These are phyloP conservation scores for Phytophthora sp. DNA, from an alignment of 352 stramenopile genomes.

Conservation along the genomic window DNA sequence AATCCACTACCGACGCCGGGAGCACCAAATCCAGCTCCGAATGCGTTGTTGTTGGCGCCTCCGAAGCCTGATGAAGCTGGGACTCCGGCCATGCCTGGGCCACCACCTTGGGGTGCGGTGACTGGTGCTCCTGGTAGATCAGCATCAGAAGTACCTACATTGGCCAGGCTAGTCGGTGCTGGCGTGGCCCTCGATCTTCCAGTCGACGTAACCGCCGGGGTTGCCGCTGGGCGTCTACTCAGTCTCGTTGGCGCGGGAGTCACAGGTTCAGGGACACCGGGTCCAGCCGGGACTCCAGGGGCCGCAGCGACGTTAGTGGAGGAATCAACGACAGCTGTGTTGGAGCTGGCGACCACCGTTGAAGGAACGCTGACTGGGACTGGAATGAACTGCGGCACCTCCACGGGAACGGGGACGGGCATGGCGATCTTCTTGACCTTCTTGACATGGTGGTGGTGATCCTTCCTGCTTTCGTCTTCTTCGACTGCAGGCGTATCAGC, in stretches of 20 bases:
- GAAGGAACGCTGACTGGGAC: no score
- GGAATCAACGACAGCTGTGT: slow-evolving; percentile 26
- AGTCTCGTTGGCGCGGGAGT: slow-evolving; percentile 27
- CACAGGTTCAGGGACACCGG: no score
- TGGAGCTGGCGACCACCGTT: no score
- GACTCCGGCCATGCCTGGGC: neutral
- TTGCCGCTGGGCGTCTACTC: slow-evolving; percentile 17
- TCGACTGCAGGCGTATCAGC: slow-evolving; percentile 10
- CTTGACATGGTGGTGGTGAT: slow-evolving; percentile 27
- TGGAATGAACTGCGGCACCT: slow-evolving; percentile 34
- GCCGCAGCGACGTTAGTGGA: no score
- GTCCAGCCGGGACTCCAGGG: neutral
- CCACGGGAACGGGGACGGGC: slow-evolving; percentile 30
- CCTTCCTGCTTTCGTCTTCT: slow-evolving; percentile 17
- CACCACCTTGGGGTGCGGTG: no score
- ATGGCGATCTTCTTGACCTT: no score
- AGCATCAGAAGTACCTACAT: neutral
- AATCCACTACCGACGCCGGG: neutral
- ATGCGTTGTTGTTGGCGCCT: neutral
- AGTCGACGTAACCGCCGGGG: slow-evolving; percentile 14
- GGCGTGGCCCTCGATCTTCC: slow-evolving; percentile 19
- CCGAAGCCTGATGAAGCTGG: neutral
- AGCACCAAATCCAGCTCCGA: slow-evolving; percentile 4
- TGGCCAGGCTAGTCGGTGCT: slow-evolving; percentile 22
- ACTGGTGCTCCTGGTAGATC: neutral